Conservation (phyloP, 495 filamentous ascomycete genomes). For the Neurospora africana region DNA sequence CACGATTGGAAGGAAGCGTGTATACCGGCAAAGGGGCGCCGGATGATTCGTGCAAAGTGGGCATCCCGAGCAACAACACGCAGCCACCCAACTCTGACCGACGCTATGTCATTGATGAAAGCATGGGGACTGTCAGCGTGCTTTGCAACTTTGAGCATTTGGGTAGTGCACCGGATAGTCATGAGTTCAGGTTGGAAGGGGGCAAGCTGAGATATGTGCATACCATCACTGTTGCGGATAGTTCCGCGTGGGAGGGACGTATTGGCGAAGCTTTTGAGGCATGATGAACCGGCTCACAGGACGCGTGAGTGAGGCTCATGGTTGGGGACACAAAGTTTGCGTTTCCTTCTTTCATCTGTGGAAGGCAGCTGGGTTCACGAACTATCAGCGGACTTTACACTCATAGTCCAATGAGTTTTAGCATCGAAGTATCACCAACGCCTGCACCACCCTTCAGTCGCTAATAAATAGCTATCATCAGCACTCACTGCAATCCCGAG, state of each 20-base stretch:
- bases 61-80: conserved; percentile 27
- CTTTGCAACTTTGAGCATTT: conserved; percentile 34
- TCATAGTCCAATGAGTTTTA: background rate
- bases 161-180: conserved; percentile 29
- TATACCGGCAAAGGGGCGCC: conserved; percentile 27
- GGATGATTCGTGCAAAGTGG: conserved; percentile 29
- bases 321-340: background rate
- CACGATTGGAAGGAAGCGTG: conserved; percentile 26
- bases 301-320: background rate
- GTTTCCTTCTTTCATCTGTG: background rate
- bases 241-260: background rate
- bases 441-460: background rate
- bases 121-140: conserved; percentile 27
- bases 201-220: conserved; percentile 34
- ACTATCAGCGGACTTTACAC: background rate
- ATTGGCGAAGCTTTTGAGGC: background rate
- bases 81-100: conserved; percentile 29
- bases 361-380: background rate
- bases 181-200: conserved; percentile 33
- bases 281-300: background rate
- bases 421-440: background rate
- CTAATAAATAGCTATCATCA: background rate
- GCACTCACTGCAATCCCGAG: background rate
- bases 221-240: conserved; percentile 24
- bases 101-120: conserved; percentile 31